Conservation (phyloP, 2,329 filamentous ascomycete species). For the Claviceps africana region DNA sequence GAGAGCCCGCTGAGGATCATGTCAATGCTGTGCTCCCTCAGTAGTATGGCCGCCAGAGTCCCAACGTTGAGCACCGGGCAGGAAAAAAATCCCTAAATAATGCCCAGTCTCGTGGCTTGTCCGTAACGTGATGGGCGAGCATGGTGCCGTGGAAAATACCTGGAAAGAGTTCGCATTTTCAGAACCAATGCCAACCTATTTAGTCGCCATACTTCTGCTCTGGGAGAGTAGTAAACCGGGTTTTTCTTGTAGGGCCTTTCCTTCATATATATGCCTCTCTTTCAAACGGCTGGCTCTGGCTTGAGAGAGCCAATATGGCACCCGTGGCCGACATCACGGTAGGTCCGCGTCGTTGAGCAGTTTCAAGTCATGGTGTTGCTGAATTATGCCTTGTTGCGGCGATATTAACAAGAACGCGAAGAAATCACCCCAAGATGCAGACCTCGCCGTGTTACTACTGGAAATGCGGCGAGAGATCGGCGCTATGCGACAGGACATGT, state of each 20-base stretch:
- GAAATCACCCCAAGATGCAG: neutral
- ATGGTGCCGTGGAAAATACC: neutral
- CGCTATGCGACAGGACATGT: neutral
- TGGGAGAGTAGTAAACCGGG: neutral
- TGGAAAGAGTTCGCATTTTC: neutral
- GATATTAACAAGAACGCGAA: neutral
- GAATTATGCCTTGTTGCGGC: too few species aligned
- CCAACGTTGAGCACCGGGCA: too few species aligned
- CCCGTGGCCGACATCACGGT: neutral
- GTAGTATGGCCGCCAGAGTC: neutral
- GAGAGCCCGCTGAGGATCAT: neutral
- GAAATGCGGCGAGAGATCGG: conserved; percentile 1
- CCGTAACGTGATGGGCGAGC: neutral
- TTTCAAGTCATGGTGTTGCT: neutral
- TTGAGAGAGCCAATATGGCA: neutral
- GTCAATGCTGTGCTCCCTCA: neutral
- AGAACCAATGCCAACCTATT: neutral
- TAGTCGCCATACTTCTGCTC: neutral
- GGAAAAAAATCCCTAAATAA: neutral
- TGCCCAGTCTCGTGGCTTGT: neutral
- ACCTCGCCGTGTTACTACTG: neutral
- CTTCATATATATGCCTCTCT: too few species aligned
- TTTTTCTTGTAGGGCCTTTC: neutral
- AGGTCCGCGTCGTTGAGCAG: neutral
- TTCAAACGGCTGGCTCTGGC: neutral